phyloP scores from a whole-genome alignment of 768 basidiomycete species.

The Lactarius sp. region DNA sequence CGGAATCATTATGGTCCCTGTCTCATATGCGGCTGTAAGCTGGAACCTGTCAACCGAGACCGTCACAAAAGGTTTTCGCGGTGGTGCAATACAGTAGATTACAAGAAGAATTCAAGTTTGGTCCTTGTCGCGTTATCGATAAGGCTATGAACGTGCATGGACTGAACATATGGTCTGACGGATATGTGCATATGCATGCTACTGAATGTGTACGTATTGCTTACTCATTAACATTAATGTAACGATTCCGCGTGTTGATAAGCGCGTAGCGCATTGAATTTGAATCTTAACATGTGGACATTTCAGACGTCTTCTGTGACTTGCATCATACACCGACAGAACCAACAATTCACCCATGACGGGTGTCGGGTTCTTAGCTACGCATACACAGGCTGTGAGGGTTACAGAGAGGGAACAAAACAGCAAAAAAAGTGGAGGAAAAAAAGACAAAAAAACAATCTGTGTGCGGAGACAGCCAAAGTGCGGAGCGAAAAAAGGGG shows the following conservation, averaged over 20 bases:
- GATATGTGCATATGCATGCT: no score
- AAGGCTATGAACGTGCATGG: background rate
- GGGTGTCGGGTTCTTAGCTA: constrained; percentile 12
- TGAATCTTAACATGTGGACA: constrained; percentile 7
- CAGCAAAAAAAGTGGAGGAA: background rate
- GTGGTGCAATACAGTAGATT: background rate
- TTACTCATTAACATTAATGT: no score
- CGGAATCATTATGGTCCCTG: no score
- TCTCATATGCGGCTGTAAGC: background rate
- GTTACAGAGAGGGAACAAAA: constrained; percentile 16
- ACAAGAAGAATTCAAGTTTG: no score
- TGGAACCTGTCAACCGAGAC: background rate
- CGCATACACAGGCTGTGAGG: constrained; percentile 18
- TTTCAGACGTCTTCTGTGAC: background rate
- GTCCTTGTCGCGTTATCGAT: no score
- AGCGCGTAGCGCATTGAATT: background rate
- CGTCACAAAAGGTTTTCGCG: background rate
- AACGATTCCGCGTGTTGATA: background rate
- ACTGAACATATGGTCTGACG: background rate
- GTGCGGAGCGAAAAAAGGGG: constrained; percentile 4
- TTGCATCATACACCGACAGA: background rate
- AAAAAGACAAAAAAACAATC: background rate
- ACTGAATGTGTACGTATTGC: background rate
- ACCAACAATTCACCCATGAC: background rate
- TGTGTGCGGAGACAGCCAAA: constrained; percentile 8